Percentiles rank a stretch among this genome's conserved stretches.
phyloP scores from a whole-genome alignment of 495 filamentous ascomycete genomes.

The Penicillium simplicissimum region DNA sequence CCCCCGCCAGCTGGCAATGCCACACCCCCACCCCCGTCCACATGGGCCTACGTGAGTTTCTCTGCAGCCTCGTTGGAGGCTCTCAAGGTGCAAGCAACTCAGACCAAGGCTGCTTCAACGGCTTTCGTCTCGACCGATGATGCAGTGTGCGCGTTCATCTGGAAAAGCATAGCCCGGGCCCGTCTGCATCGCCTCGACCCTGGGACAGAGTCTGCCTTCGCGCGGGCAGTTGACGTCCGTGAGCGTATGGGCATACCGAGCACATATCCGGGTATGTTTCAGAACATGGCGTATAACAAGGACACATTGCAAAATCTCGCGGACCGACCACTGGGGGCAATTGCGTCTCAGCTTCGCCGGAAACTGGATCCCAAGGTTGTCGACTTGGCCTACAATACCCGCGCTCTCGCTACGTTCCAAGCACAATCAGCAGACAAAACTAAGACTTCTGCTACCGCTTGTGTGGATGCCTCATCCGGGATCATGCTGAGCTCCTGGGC shows the following conservation, averaged over 20 bases:
- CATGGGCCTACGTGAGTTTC: constrained; percentile 14
- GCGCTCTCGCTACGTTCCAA: constrained; percentile 46
- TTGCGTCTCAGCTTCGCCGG: constrained; percentile 47
- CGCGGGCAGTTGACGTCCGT: constrained; percentile 55
- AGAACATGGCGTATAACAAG: constrained; percentile 43
- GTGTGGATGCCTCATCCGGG: constrained; percentile 37
- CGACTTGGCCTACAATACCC: constrained; percentile 35
- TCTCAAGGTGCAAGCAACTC: constrained; percentile 44
- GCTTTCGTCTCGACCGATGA: constrained; percentile 55
- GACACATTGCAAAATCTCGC: constrained; percentile 31
- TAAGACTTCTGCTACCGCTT: constrained; percentile 27
- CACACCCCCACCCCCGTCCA: not conserved
- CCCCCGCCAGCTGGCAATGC: not conserved
- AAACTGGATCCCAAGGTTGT: constrained; percentile 41
- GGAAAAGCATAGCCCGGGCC: constrained; percentile 48
- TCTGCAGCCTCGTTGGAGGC: constrained; percentile 25
- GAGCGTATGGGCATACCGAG: constrained; percentile 42
- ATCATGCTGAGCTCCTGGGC: constrained; percentile 58
- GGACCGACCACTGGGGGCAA: constrained; percentile 35
- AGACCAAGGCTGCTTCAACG: constrained; percentile 22
- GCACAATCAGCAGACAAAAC: constrained; percentile 33
- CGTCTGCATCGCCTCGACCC: constrained; percentile 41
- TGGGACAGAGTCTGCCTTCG: constrained; percentile 34
- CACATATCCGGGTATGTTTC: constrained; percentile 47
- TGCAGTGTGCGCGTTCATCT: constrained; percentile 54